Base-by-base conservation (phyloP, 2,329 filamentous ascomycete genomes). In the Botrytis paeoniae region DNA sequence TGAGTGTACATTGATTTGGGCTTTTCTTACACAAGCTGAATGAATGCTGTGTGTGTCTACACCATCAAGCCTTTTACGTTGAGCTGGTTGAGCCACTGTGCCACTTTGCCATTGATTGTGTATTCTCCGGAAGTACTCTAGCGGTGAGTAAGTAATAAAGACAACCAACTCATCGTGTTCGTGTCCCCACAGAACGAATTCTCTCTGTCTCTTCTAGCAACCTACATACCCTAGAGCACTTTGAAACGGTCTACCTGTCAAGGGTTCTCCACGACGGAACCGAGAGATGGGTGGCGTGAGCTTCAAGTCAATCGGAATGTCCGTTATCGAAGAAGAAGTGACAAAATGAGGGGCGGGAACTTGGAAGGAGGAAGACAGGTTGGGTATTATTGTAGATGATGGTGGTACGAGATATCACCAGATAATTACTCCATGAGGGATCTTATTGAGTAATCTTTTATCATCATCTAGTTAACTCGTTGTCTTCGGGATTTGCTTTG, bases 191-290 rank as follows among this genome's bases (percentile, higher is more conserved):
- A 59, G 60, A 65, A 65, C 59, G 18, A 37, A n/a, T 25, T 16
- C 43, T 25, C 37, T 60, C 43, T 66, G 25, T 54, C 48, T 54
- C 48, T 35, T 18, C 45, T 4, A 39, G 45, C 45, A 25, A 51
- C 9, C 9, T 41, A 7, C 48, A 62, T 61, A 37, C 7, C 22
- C 35, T n/a, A 39, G 57, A 48, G 59, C 43, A 29, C 35, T 51
- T 41, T 48, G 60, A 71, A 71, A 63, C 45, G 48, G 45, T 51
- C 37, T n/a, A 59, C 35, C 16, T 41, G 45, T 48, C 61, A 65
- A 57, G 69, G 69, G 25, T 71, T 71, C 69, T 71, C 69, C 69
- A 71, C 48, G 69, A 45, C 35, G 43, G 68, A 51, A 35, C n/a
- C 45, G 61, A 41, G 61, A 54, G 39, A 65, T 57, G 69, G 69